Percentiles rank a stretch among this genome's conserved stretches.
Conservation (phyloP, 2,329 filamentous ascomycete species). For the Keithomyces neogunnii region DNA sequence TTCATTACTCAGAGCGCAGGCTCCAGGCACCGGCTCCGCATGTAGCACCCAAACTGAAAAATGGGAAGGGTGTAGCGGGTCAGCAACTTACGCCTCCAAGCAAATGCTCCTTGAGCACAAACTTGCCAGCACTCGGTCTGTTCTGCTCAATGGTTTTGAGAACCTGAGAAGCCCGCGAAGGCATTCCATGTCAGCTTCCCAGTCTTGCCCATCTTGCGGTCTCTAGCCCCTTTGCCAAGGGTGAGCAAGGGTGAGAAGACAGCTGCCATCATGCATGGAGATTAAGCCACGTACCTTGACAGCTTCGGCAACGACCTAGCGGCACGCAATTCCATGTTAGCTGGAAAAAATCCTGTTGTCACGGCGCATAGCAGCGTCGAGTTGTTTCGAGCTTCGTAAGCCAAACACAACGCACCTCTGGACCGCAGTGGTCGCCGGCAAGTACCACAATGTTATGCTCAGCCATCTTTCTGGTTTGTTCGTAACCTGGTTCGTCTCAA, state of each 20-base stretch:
- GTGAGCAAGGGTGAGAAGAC: too few relatives aligned
- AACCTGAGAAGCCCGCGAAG: constrained; percentile 40
- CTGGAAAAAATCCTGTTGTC: constrained; percentile 6
- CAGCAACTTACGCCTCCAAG: constrained; percentile 70
- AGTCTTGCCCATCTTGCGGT: background rate
- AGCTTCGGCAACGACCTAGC: constrained; percentile 68
- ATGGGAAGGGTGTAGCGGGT: background rate
- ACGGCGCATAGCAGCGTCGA: background rate
- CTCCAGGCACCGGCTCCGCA: background rate
- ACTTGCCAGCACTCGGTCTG: constrained; percentile 61
- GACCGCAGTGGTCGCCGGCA: constrained; percentile 76
- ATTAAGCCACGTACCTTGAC: constrained; percentile 56
- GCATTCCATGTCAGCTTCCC: background rate
- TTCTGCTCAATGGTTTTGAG: constrained; percentile 69
- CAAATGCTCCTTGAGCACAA: constrained; percentile 84
- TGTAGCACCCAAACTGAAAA: background rate
- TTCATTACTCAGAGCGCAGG: background rate
- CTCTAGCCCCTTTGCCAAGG: background rate
- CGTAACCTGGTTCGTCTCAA: background rate
- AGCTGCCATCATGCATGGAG: background rate
- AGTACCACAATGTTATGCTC: constrained; percentile 74
- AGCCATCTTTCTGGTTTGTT: constrained; percentile 41
- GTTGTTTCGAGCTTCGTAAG: background rate
- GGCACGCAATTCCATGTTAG: constrained; percentile 9
- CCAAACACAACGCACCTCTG: constrained; percentile 54